A percentile compares a stretch with the other conserved stretches of the same genome.
phyloP scores from a whole-genome alignment of 306 rosid genomes.

The Canavalia ensiformis region DNA sequence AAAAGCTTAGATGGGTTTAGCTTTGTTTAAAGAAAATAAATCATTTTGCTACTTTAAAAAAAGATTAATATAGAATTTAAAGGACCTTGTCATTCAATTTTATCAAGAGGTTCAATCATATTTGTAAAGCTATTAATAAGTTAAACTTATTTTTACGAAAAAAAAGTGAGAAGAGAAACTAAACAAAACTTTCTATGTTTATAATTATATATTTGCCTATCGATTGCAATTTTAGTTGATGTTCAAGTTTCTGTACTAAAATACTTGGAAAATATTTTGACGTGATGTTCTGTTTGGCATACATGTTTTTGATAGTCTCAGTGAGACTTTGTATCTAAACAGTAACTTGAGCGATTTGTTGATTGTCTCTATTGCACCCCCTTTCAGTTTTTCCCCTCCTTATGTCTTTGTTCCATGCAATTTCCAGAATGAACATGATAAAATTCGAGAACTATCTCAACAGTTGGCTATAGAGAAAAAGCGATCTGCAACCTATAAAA shows the following conservation, averaged over 20 bases:
- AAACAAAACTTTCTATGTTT: background rate
- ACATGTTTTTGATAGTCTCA: constrained; percentile 18
- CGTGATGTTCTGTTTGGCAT: background rate
- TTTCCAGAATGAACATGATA: constrained; percentile 87
- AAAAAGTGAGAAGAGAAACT: background rate
- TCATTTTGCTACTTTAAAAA: background rate
- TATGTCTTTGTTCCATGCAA: constrained; percentile 42
- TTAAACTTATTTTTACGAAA: background rate
- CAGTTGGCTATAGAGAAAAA: constrained; percentile 89
- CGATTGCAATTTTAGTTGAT: constrained; percentile 9
- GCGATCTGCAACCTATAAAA: constrained; percentile 88
- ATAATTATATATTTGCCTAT: background rate
- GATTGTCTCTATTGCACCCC: background rate
- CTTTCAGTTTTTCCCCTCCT: constrained; percentile 17
- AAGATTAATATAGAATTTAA: background rate
- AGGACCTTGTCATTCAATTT: background rate
- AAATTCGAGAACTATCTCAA: constrained; percentile 90
- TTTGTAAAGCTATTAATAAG: constrained; percentile 13
- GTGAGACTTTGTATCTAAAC: constrained; percentile 1
- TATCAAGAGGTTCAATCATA: background rate
- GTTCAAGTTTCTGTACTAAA: background rate
- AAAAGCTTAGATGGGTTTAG: constrained; percentile 12
- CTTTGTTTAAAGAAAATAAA: background rate
- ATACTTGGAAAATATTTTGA: constrained; percentile 24
- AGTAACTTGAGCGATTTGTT: constrained; percentile 19